Evolutionary conservation across 2,329 filamentous ascomycete species (phyloP).

Genomic region (Phialophora macrospora): DNA sequence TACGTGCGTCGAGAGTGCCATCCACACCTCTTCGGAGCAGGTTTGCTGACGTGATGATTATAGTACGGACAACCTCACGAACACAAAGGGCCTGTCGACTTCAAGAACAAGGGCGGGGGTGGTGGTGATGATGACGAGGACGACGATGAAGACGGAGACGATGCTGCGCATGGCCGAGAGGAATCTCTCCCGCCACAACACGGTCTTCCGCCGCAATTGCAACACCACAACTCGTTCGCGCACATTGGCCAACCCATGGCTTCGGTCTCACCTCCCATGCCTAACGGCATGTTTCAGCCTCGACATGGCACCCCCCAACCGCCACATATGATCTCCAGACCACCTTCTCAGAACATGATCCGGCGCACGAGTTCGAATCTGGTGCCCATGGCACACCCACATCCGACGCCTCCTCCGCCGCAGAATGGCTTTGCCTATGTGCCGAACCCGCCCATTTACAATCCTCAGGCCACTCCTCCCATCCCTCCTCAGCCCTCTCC

Average conservation of each 20-base stretch:
- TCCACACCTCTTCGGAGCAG: not conserved
- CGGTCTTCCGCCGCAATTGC: constrained; percentile 65
- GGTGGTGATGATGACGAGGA: constrained; percentile 74
- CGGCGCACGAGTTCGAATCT: constrained; percentile 77
- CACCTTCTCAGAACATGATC: constrained; percentile 78
- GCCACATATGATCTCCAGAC: constrained; percentile 69
- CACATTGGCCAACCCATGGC: constrained; percentile 82
- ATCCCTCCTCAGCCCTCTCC: constrained; percentile 43
- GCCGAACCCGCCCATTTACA: constrained; percentile 84
- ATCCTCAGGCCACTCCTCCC: constrained; percentile 60
- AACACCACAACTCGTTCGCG: constrained; percentile 70
- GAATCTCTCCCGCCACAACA: constrained; percentile 60
- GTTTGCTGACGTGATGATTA: constrained; percentile 24
- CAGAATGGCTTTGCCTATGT: constrained; percentile 80
- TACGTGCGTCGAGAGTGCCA: constrained; percentile 67
- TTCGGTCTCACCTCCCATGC: constrained; percentile 85
- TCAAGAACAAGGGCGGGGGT: constrained; percentile 72
- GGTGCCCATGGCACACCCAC: constrained; percentile 65
- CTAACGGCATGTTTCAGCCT: constrained; percentile 73
- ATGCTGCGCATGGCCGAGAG: constrained; percentile 67
- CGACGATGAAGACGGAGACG: constrained; percentile 69
- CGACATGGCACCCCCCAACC: constrained; percentile 84
- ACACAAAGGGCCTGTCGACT: constrained; percentile 93
- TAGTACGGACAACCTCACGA: constrained; percentile 93
- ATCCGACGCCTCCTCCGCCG: constrained; percentile 65